Evolutionary conservation across 2,329 filamentous ascomycete species (phyloP).

Genomic region (Bretziella fagacearum): DNA sequence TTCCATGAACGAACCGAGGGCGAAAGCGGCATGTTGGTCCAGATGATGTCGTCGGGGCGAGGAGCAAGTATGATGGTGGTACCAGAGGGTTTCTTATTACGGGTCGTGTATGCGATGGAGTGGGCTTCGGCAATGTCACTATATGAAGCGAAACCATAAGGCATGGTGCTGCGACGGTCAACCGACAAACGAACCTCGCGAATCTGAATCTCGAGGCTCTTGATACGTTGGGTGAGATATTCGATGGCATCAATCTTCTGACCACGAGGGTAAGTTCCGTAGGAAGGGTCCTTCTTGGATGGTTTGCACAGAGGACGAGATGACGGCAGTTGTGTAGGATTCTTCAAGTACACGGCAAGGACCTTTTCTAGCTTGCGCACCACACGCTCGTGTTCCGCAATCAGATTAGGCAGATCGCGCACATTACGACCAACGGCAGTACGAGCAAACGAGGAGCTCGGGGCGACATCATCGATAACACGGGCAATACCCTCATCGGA

Average conservation of each 20-base stretch:
- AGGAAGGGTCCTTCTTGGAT: conserved; percentile 60
- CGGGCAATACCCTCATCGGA: conserved; percentile 77
- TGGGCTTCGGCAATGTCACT: conserved; percentile 78
- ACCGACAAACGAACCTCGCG: conserved; percentile 65
- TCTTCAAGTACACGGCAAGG: conserved; percentile 77
- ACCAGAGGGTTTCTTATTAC: conserved; percentile 64
- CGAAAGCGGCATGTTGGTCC: conserved; percentile 73
- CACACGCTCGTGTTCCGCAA: conserved; percentile 63
- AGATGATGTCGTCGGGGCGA: conserved; percentile 80
- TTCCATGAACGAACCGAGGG: conserved; percentile 53
- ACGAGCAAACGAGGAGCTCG: conserved; percentile 60
- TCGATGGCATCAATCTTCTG: conserved; percentile 88
- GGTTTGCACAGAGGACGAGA: conserved; percentile 64
- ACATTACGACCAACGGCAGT: conserved; percentile 82
- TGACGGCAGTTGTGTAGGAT: conserved; percentile 62
- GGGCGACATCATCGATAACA: conserved; percentile 64
- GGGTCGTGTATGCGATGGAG: conserved; percentile 63
- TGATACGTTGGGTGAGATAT: conserved; percentile 74
- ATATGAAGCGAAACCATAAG: conserved; percentile 91
- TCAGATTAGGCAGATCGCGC: conserved; percentile 70
- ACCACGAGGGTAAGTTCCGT: conserved; percentile 43
- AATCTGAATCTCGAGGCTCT: conserved; percentile 65
- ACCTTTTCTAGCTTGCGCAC: conserved; percentile 72
- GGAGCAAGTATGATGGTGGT: conserved; percentile 66
- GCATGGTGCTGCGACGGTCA: conserved; percentile 73